These are phyloP conservation scores for Micractinium conductrix DNA, from an alignment of 139 green algal genomes.

Conservation along the genomic window DNA sequence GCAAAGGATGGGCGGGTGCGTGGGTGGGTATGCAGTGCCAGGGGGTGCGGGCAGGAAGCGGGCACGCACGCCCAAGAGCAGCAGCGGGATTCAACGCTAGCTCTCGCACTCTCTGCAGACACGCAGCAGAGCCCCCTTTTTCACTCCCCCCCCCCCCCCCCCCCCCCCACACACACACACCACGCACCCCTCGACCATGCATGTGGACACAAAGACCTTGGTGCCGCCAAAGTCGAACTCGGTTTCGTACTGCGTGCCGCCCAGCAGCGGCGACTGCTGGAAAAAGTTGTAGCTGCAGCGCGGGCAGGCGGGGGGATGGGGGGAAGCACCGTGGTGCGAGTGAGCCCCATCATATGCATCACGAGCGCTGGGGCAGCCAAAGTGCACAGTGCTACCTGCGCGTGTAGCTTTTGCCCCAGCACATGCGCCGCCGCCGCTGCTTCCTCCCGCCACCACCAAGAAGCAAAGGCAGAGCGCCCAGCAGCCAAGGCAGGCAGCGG, in stretches of 20 bases:
- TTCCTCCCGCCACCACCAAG: no score
- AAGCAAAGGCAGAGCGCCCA: no score
- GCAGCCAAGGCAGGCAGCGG: no score
- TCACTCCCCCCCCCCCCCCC: background rate
- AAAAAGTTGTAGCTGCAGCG: slow-evolving; percentile 82
- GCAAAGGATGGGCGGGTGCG: slow-evolving; percentile 1
- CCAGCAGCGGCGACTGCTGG: slow-evolving; percentile 66
- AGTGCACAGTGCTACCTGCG: no score
- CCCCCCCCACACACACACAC: no score
- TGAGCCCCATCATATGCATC: background rate
- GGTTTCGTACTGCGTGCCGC: slow-evolving; percentile 54
- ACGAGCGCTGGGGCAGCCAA: background rate
- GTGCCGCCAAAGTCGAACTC: slow-evolving; percentile 82
- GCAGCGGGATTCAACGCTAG: background rate
- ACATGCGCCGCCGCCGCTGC: no score
- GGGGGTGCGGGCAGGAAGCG: background rate
- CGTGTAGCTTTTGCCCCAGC: no score
- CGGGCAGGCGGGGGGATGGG: background rate
- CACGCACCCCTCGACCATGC: slow-evolving; percentile 61
- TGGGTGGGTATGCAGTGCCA: background rate
- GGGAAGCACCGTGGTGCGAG: background rate
- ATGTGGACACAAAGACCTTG: slow-evolving; percentile 62
- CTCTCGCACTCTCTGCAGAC: background rate
- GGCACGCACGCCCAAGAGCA: no score
- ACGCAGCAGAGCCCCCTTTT: background rate